Evolutionary conservation across 2,329 filamentous ascomycete species (phyloP).

Genomic region (Tolypocladium guangdongense): DNA sequence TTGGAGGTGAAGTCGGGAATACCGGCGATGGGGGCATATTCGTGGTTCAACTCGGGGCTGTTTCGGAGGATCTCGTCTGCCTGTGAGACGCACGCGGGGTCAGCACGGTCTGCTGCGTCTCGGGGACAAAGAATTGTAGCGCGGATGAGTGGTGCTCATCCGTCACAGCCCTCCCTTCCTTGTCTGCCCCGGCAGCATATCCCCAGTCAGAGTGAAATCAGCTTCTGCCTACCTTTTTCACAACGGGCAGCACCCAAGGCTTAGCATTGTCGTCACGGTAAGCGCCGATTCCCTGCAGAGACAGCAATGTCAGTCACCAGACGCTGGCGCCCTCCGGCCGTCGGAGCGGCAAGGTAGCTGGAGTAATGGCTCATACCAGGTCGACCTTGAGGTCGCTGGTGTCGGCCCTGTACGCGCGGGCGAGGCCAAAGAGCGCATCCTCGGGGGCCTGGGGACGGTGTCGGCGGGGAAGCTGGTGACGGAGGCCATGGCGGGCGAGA

Average conservation of each 20-base stretch:
- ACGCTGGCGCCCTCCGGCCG: not conserved
- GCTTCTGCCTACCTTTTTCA: conserved; percentile 65
- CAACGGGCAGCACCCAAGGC: conserved; percentile 92
- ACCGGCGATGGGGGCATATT: conserved; percentile 95
- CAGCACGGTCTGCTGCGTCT: conserved; percentile 9
- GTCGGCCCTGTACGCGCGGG: conserved; percentile 79
- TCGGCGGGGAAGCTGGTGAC: conserved; percentile 62
- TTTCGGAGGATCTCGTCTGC: conserved; percentile 82
- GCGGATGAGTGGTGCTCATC: not conserved
- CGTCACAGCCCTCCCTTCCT: not conserved
- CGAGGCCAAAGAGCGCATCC: conserved; percentile 88
- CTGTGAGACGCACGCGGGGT: conserved; percentile 34
- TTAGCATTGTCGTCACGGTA: conserved; percentile 94
- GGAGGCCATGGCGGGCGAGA: conserved; percentile 45
- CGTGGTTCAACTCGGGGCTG: conserved; percentile 88
- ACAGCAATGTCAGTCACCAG: not conserved
- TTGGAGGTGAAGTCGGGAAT: conserved; percentile 76
- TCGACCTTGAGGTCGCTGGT: conserved; percentile 74
- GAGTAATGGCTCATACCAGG: conserved; percentile 49
- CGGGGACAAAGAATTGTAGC: not conserved
- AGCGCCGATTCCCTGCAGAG: conserved; percentile 62
- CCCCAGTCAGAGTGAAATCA: not conserved
- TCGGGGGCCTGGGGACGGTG: conserved; percentile 80
- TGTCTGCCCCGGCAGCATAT: not conserved
- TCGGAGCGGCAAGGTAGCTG: not conserved